phyloP scores from a whole-genome alignment of 768 basidiomycete species.

The Gyrodon lividus region DNA sequence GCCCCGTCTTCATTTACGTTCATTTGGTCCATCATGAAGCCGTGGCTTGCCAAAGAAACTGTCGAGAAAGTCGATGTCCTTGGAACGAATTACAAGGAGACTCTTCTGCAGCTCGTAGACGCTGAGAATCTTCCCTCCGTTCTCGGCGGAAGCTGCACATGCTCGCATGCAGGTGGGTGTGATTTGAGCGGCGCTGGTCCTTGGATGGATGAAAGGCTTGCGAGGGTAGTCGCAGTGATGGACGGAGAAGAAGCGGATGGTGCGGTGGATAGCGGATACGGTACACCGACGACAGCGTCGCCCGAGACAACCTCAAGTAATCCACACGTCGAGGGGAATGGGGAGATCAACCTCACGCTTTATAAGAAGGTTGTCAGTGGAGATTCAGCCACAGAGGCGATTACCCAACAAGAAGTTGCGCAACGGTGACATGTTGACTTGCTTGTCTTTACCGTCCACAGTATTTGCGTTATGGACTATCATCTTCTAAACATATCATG shows the following conservation, averaged over 20 bases:
- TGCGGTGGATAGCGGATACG: neutral
- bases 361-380: constrained; percentile 10
- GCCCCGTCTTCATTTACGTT: constrained; percentile 71
- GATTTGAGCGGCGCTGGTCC: constrained; percentile 64
- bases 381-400: neutral
- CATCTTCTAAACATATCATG: neutral
- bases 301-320: constrained; percentile 6
- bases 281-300: neutral
- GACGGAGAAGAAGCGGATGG: neutral
- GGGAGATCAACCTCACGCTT: neutral
- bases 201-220: constrained; percentile 59
- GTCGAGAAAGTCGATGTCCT: constrained; percentile 65
- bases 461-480: neutral
- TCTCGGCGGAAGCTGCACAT: constrained; percentile 68
- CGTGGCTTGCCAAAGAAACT: constrained; percentile 75
- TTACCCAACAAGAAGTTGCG: neutral
- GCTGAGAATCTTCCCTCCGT: constrained; percentile 58
- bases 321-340: constrained; percentile 4
- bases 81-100: constrained; percentile 56
- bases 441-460: neutral
- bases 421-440: constrained; percentile 1
- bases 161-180: constrained; percentile 55
- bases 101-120: constrained; percentile 58
- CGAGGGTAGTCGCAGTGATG: constrained; percentile 12
- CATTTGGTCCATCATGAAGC: constrained; percentile 69